Conservation (phyloP, 2,329 filamentous ascomycete genomes). For the Nothophoma quercina region DNA sequence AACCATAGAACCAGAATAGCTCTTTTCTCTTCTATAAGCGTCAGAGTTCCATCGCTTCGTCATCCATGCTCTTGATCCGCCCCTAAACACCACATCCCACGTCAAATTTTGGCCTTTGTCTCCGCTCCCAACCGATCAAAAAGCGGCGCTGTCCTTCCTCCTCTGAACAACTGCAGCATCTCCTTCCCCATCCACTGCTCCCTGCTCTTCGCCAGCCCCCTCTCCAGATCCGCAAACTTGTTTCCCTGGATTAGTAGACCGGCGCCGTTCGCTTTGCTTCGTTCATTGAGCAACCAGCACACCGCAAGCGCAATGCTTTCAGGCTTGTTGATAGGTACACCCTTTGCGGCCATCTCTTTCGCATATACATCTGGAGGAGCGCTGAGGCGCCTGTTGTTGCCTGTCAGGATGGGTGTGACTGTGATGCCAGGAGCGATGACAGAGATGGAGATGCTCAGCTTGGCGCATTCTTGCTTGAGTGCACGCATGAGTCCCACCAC, state of each 20-base stretch:
- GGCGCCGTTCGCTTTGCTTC: constrained; percentile 54
- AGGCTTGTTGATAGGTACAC: constrained; percentile 58
- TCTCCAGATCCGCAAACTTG: constrained; percentile 54
- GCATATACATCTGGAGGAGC: constrained; percentile 51
- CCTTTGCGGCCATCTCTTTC: constrained; percentile 52
- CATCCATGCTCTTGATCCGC: too few species aligned
- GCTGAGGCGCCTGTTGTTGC: constrained; percentile 41
- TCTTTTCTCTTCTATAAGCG: too few species aligned
- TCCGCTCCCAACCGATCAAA: constrained; percentile 39
- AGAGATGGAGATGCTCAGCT: constrained; percentile 54
- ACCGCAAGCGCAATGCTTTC: constrained; percentile 56
- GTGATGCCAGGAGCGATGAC: constrained; percentile 60
- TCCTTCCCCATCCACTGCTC: constrained; percentile 59
- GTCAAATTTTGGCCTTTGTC: constrained; percentile 34
- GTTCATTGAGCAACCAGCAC: constrained; percentile 55
- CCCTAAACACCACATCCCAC: too few species aligned
- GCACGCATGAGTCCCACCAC: constrained; percentile 60
- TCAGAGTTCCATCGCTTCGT: too few species aligned
- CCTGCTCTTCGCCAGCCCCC: constrained; percentile 55
- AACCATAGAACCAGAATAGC: too few species aligned
- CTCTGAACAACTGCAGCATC: constrained; percentile 58
- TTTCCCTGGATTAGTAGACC: constrained; percentile 57
- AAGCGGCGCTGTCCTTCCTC: constrained; percentile 49
- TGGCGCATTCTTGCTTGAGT: constrained; percentile 58
- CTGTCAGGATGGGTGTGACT: constrained; percentile 54